These are phyloP conservation scores for Penicillium nordicum DNA, from an alignment of 2,329 filamentous ascomycete genomes.

Conservation along the genomic window DNA sequence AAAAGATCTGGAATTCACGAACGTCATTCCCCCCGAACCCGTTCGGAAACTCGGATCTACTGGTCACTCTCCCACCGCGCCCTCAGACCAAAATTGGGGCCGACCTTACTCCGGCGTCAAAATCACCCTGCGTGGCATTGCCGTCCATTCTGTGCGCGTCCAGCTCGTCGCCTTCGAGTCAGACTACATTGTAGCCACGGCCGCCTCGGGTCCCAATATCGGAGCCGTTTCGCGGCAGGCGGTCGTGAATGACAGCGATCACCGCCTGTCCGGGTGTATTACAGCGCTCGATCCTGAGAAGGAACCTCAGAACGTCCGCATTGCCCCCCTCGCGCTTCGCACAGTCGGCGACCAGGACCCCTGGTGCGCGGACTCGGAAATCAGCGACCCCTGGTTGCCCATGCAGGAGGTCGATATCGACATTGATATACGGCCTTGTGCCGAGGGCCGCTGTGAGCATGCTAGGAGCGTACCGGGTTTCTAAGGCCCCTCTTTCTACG, in stretches of 20 bases:
- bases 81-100: constrained; percentile 30
- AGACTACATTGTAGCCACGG: constrained; percentile 58
- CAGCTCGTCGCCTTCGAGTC: constrained; percentile 58
- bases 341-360: constrained; percentile 20
- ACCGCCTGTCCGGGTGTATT: constrained; percentile 9
- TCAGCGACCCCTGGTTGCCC: constrained; percentile 36
- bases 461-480: not conserved
- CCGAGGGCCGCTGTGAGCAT: constrained; percentile 36
- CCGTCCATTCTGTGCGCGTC: constrained; percentile 52
- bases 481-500: not conserved
- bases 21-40: constrained; percentile 51
- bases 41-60: not conserved
- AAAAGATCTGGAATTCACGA: constrained; percentile 57
- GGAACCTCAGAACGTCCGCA: constrained; percentile 4
- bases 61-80: not conserved
- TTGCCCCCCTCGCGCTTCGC: constrained; percentile 11
- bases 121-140: constrained; percentile 48
- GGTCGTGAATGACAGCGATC: not conserved
- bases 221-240: constrained; percentile 7
- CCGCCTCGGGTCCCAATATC: constrained; percentile 26
- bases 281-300: not conserved
- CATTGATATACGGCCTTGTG: constrained; percentile 43
- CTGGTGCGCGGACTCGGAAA: constrained; percentile 10
- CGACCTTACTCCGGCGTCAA: constrained; percentile 43
- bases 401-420: constrained; percentile 49